Evolutionary conservation across 163 green algal species (phyloP).

Genomic region (Volvox carteri): DNA sequence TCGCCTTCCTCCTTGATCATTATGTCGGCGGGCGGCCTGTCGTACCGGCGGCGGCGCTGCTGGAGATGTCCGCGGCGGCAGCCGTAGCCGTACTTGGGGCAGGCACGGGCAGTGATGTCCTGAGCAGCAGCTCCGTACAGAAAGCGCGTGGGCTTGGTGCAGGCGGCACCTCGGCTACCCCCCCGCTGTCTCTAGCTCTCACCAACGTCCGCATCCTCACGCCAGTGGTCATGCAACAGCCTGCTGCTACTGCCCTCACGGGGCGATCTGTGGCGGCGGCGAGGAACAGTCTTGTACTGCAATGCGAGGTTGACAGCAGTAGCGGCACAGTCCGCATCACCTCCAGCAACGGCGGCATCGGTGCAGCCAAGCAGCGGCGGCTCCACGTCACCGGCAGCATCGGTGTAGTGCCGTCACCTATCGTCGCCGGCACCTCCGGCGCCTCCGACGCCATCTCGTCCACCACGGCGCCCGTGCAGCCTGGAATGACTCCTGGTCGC

Average conservation of each 20-base stretch:
- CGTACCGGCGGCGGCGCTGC: slow-evolving; percentile 68
- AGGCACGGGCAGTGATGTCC: neutral
- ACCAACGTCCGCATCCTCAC: slow-evolving; percentile 37
- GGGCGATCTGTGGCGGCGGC: no score
- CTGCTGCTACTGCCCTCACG: no score
- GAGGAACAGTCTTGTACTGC: neutral
- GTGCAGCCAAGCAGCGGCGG: neutral
- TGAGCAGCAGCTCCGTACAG: neutral
- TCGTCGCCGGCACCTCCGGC: neutral
- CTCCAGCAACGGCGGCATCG: neutral
- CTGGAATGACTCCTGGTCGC: no score
- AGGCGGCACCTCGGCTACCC: neutral
- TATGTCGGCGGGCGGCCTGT: slow-evolving; percentile 55
- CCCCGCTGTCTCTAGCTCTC: neutral
- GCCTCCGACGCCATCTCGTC: neutral
- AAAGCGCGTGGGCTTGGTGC: no score
- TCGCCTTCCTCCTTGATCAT: slow-evolving; percentile 58
- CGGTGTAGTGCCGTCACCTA: neutral
- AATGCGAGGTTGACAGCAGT: neutral
- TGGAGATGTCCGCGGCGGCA: slow-evolving; percentile 68
- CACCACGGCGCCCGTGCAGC: neutral
- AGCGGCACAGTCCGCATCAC: slow-evolving; percentile 40
- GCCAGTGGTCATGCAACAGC: slow-evolving; percentile 42
- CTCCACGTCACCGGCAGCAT: slow-evolving; percentile 5
- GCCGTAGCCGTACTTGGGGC: neutral